A percentile compares a stretch with the other conserved stretches of the same genome.
phyloP scores from a whole-genome alignment of 805 yeast genomes.

The Candida boleticola region DNA sequence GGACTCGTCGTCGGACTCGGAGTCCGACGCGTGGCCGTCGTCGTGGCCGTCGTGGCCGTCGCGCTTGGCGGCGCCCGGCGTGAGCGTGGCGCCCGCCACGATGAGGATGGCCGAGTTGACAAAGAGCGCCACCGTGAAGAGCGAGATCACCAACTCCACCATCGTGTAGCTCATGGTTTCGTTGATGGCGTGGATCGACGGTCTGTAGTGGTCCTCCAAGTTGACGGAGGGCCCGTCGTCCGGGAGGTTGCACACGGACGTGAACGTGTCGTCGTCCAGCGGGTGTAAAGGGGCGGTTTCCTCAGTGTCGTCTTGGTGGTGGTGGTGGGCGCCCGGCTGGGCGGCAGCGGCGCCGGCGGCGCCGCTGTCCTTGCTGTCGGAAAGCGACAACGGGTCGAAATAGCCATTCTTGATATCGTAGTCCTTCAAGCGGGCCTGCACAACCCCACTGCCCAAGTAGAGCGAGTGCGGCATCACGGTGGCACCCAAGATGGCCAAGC shows the following conservation, averaged over 20 bases:
- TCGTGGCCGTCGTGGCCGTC: slow-evolving; percentile 10
- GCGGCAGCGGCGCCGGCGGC: not conserved
- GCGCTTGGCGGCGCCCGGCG: slow-evolving; percentile 28
- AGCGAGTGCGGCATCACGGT: slow-evolving; percentile 94
- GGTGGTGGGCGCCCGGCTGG: slow-evolving; percentile 6
- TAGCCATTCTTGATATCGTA: slow-evolving; percentile 67
- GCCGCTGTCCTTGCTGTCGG: slow-evolving; percentile 1
- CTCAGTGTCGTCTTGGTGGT: slow-evolving; percentile 3
- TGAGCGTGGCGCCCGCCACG: slow-evolving; percentile 87
- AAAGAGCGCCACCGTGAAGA: slow-evolving; percentile 86
- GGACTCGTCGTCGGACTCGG: slow-evolving; percentile 38
- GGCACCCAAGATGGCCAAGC: slow-evolving; percentile 87
- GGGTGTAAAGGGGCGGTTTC: slow-evolving; percentile 7
- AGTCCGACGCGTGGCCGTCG: slow-evolving; percentile 16
- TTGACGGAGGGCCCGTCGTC: slow-evolving; percentile 22
- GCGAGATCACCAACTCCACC: slow-evolving; percentile 76
- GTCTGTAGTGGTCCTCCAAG: slow-evolving; percentile 51
- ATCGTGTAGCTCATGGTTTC: slow-evolving; percentile 79
- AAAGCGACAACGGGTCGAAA: slow-evolving; percentile 33
- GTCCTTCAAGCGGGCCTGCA: slow-evolving; percentile 78
- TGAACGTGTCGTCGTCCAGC: not conserved
- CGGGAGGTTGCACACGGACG: slow-evolving; percentile 8
- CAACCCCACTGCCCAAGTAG: slow-evolving; percentile 82
- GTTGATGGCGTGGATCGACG: slow-evolving; percentile 76
- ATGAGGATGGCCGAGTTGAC: slow-evolving; percentile 88